phyloP scores from a whole-genome alignment of 2,329 filamentous ascomycete species.

The Cryphonectria parasitica region DNA sequence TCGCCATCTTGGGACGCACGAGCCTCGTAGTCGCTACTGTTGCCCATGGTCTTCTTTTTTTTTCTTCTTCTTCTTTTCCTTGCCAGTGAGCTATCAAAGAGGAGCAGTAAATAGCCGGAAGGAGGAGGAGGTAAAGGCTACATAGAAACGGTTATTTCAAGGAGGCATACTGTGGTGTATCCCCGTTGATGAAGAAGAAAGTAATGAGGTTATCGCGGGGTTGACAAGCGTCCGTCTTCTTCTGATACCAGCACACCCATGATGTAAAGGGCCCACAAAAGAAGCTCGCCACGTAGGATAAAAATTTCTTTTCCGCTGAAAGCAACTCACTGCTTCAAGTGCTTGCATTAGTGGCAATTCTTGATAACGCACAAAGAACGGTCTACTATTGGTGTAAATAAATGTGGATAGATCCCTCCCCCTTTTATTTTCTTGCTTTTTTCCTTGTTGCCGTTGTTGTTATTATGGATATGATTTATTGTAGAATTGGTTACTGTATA shows the following conservation, averaged over 20 bases:
- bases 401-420: too few species aligned
- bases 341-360: neutral
- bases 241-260: neutral
- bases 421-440: too few species aligned
- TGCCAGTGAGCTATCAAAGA: too few species aligned
- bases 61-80: too few species aligned
- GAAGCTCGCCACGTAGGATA: neutral
- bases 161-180: neutral
- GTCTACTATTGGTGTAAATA: neutral
- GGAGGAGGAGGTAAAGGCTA: neutral
- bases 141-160: neutral
- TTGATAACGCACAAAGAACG: neutral
- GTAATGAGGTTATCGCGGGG: neutral
- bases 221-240: neutral
- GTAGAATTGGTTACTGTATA: too few species aligned
- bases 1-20: constrained; percentile 11
- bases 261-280: neutral
- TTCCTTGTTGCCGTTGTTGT: too few species aligned
- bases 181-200: neutral
- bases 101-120: neutral
- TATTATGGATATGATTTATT: too few species aligned
- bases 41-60: neutral
- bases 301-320: neutral
- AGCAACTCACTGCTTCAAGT: neutral
- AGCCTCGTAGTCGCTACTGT: neutral